These are phyloP conservation scores for Penicillium egyptiacum DNA, from an alignment of 495 filamentous ascomycete species.

Conservation along the genomic window DNA sequence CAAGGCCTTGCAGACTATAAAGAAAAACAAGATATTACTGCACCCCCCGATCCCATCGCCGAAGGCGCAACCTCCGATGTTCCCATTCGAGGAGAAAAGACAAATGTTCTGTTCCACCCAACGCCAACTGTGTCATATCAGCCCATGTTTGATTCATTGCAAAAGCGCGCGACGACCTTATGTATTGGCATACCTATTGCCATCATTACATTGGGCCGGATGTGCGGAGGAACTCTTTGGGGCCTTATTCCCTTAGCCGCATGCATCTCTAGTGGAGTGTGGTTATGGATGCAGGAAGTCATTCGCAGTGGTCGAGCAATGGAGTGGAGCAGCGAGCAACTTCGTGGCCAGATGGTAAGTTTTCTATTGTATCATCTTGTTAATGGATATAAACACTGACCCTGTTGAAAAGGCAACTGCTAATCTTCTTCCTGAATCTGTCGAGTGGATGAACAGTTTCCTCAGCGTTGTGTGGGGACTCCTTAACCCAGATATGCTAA, in stretches of 20 bases:
- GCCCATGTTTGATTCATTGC: constrained; percentile 76
- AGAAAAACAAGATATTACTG: constrained; percentile 81
- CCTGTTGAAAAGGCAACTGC: constrained; percentile 56
- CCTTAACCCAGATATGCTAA: constrained; percentile 92
- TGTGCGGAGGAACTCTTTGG: constrained; percentile 74
- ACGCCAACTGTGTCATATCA: constrained; percentile 84
- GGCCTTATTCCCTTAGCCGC: constrained; percentile 70
- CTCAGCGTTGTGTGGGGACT: constrained; percentile 81
- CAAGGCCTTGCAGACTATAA: constrained; percentile 74
- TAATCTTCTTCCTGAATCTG: constrained; percentile 89
- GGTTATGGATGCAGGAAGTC: constrained; percentile 85
- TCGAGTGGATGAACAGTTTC: constrained; percentile 92
- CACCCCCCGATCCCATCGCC: constrained; percentile 82
- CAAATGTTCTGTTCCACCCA: constrained; percentile 92
- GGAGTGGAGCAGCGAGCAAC: constrained; percentile 87
- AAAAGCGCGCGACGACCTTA: constrained; percentile 66
- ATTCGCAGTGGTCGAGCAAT: constrained; percentile 74
- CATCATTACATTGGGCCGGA: constrained; percentile 73
- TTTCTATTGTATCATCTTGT: neutral
- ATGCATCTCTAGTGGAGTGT: constrained; percentile 72
- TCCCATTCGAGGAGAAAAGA: constrained; percentile 93
- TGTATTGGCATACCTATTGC: constrained; percentile 66
- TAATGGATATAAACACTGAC: constrained; percentile 17
- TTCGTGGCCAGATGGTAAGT: constrained; percentile 74
- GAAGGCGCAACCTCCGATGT: constrained; percentile 83